Conservation (phyloP, 768 basidiomycete genomes). For the Gymnopilus junonius region DNA sequence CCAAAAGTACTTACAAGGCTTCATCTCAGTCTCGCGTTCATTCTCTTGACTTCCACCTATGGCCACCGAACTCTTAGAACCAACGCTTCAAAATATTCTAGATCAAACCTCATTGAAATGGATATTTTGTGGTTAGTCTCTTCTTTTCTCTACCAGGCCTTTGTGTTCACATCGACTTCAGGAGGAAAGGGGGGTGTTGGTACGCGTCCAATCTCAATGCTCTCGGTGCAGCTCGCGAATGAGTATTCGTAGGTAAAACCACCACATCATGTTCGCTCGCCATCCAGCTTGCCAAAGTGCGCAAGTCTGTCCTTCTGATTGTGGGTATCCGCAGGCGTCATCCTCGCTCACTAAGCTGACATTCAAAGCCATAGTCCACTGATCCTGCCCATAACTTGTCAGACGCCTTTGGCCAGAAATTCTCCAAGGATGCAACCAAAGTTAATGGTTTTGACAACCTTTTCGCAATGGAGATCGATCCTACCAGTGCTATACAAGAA, state of each 20-base stretch:
- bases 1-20: not conserved
- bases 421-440: conserved; percentile 97
- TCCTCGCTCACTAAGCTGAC: not conserved
- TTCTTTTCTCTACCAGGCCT: conserved; percentile 5
- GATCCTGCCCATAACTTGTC: conserved; percentile 99
- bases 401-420: conserved; percentile 98
- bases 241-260: conserved; percentile 76
- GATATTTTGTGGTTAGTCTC: conserved; percentile 93
- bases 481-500: conserved; percentile 96
- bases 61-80: conserved; percentile 59
- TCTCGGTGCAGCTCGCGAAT: conserved; percentile 6
- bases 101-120: conserved; percentile 95
- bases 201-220: conserved; percentile 41
- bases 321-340: conserved; percentile 48
- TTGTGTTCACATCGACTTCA: conserved; percentile 35
- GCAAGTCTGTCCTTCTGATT: conserved; percentile 97
- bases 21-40: conserved; percentile 4
- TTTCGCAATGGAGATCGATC: conserved; percentile 99
- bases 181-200: conserved; percentile 99
- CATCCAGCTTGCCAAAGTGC: conserved; percentile 88
- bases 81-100: conserved; percentile 92
- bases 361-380: conserved; percentile 70
- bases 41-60: conserved; percentile 29
- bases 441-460: conserved; percentile 98
- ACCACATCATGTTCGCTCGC: conserved; percentile 97